Evolutionary conservation across 2,329 filamentous ascomycete genomes (phyloP).

Genomic region (Epicoccum sorghinum): DNA sequence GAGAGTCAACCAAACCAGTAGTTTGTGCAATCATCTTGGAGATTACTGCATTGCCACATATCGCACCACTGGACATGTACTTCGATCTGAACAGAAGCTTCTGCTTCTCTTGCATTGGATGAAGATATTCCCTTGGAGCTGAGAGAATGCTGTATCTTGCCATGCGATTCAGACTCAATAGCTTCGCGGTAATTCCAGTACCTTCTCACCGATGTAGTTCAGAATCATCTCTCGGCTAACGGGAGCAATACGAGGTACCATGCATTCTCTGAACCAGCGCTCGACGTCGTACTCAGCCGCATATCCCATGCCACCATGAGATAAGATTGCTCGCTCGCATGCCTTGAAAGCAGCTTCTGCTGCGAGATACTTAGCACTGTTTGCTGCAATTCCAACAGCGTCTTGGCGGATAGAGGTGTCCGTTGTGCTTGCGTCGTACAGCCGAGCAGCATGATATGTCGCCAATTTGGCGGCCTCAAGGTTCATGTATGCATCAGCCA

Average conservation of each 20-base stretch:
- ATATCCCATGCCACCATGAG: conserved; percentile 68
- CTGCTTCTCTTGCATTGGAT: too few relatives aligned
- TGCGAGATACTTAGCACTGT: conserved; percentile 64
- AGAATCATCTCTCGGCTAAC: conserved; percentile 75
- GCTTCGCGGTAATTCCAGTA: conserved; percentile 69
- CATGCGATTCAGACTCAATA: conserved; percentile 56
- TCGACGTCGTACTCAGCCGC: conserved; percentile 68
- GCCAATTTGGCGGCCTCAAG: conserved; percentile 66
- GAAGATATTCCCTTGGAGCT: too few relatives aligned
- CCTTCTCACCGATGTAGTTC: conserved; percentile 74
- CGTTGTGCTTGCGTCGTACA: conserved; percentile 59
- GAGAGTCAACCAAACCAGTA: too few relatives aligned
- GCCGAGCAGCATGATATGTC: conserved; percentile 64
- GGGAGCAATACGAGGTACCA: conserved; percentile 65
- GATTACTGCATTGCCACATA: too few relatives aligned
- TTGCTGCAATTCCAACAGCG: conserved; percentile 60
- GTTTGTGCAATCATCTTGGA: too few relatives aligned
- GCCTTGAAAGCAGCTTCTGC: conserved; percentile 66
- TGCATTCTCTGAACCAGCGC: conserved; percentile 63
- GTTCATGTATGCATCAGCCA: conserved; percentile 65
- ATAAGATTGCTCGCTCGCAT: conserved; percentile 62
- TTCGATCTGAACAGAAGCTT: too few relatives aligned
- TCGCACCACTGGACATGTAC: too few relatives aligned
- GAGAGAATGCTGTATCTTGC: too few relatives aligned
- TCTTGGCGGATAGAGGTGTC: conserved; percentile 36